Base-by-base conservation (phyloP, 352 stramenopile species). In the Phytophthora sp. region DNA sequence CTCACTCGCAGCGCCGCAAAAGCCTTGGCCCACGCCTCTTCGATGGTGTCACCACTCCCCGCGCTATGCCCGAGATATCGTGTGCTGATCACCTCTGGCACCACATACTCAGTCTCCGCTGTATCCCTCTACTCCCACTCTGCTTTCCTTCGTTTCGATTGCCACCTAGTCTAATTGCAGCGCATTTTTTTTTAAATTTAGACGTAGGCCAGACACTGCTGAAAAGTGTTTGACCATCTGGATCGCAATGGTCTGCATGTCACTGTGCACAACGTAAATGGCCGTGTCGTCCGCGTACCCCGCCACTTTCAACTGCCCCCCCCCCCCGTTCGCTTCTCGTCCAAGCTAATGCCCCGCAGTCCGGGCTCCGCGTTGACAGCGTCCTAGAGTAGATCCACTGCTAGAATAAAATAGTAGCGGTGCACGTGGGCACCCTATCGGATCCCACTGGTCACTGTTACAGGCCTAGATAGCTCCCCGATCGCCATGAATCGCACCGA, bases 281-380 rank as follows among this genome's bases (percentile, higher is more conserved):
- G 49, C 39, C 0, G 58, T 50, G 8, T 66, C 58, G 12, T 66
- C 49, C 1, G 58, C 49, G 12, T 66, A 66, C 3, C 49, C 47
- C 3, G 57, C 57, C 0, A 41, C 29, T 8, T 38, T 29, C 4
- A 57, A 15, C 21, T 26, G 23, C 24, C n/a, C 8, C 4, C 33
- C 11, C 50, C 29, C 4, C 3, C n/a, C n/a, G n/a, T n/a, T n/a
- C 5, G 3, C 7, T 16, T 20, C 36, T 18, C 18, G 6, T 31
- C 7, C 5, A 15, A 4, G 4, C 9, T 0, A 12, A 44, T 53
- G 7, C 54, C 12, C 21, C 8, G 4, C n/a, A 50, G n/a, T 27
- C 6, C 7, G 6, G 9, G 7, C 7, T 36, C n/a, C 24, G 13
- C 7, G 1, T 54, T 26, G 0, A 63, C 20, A 4, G 30, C 42